Conservation (phyloP, 176 grass and related monocot species). For the Alloteropsis semialata region DNA sequence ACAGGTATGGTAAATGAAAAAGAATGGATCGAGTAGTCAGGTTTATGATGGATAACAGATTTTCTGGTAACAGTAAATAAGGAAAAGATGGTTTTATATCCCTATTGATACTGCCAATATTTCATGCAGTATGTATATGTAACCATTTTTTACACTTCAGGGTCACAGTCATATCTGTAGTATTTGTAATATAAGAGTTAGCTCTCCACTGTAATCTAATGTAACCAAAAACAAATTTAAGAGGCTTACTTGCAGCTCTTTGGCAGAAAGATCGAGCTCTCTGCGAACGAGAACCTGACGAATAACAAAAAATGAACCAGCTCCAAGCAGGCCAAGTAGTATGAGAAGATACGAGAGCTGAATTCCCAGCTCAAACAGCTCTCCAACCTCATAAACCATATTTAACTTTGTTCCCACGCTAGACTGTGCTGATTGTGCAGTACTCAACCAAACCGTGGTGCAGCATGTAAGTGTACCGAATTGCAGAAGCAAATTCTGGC, state of each 20-base stretch:
- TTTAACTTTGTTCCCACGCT: slow-evolving; percentile 64
- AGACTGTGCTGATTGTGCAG: slow-evolving; percentile 47
- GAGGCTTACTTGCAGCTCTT: slow-evolving; percentile 87
- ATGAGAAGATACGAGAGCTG: slow-evolving; percentile 87
- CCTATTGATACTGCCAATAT: background rate
- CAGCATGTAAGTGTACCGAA: slow-evolving; percentile 48
- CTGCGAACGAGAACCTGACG: slow-evolving; percentile 91
- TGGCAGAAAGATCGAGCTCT: slow-evolving; percentile 98
- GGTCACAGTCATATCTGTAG: background rate
- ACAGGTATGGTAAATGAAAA: background rate
- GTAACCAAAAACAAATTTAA: background rate
- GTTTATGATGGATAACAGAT: background rate
- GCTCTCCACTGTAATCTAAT: background rate
- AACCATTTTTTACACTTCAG: background rate
- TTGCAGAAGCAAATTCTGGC: slow-evolving; percentile 24
- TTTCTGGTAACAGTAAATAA: background rate
- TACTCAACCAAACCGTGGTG: slow-evolving; percentile 65
- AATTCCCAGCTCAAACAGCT: slow-evolving; percentile 94
- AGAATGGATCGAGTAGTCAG: background rate
- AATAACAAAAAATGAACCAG: slow-evolving; percentile 87
- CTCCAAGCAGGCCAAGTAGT: slow-evolving; percentile 82
- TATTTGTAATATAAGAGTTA: background rate
- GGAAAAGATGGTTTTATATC: background rate
- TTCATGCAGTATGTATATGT: background rate
- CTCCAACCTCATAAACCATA: slow-evolving; percentile 76